These are phyloP conservation scores for Pyrenophora teres DNA, from an alignment of 2,329 filamentous ascomycete species.

Conservation along the genomic window DNA sequence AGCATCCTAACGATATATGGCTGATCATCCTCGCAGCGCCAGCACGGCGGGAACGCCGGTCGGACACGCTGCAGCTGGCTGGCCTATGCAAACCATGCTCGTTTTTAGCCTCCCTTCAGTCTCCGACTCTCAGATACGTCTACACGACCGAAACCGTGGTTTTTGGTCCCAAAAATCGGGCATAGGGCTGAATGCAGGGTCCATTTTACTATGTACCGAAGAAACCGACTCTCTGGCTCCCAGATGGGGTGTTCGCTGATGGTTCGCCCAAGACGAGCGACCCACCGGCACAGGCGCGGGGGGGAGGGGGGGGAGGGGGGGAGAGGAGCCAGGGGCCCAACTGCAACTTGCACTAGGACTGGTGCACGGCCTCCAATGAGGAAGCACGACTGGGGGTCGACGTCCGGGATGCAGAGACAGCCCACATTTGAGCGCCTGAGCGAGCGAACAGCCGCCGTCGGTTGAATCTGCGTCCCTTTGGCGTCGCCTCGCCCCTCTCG, in stretches of 20 bases:
- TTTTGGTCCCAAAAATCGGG: constrained; percentile 23
- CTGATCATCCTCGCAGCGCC: constrained; percentile 31
- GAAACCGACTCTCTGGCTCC: constrained; percentile 34
- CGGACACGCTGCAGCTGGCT: constrained; percentile 16
- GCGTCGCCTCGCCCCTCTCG: constrained; percentile 34
- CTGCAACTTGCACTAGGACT: constrained; percentile 3
- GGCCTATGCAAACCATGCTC: constrained; percentile 14
- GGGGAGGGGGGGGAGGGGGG: too few relatives aligned
- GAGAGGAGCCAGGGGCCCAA: constrained; percentile 17
- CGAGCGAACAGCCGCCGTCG: constrained; percentile 39
- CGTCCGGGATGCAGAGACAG: constrained; percentile 9
- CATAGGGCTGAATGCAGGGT: constrained; percentile 40
- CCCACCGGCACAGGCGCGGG: constrained; percentile 19
- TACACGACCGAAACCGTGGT: too few relatives aligned
- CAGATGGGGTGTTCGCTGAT: constrained; percentile 23
- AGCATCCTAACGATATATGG: constrained; percentile 26
- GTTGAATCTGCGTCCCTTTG: constrained; percentile 30
- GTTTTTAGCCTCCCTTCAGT: constrained; percentile 7
- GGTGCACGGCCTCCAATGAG: constrained; percentile 14
- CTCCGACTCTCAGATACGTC: too few relatives aligned
- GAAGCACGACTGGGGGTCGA: constrained; percentile 12
- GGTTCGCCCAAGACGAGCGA: constrained; percentile 17
- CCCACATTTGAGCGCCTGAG: constrained; percentile 25
- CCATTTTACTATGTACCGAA: constrained; percentile 27
- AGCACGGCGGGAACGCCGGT: constrained; percentile 29